These are phyloP conservation scores for Corchorus olitorius DNA, from an alignment of 345 rosid genomes.

Conservation along the genomic window DNA sequence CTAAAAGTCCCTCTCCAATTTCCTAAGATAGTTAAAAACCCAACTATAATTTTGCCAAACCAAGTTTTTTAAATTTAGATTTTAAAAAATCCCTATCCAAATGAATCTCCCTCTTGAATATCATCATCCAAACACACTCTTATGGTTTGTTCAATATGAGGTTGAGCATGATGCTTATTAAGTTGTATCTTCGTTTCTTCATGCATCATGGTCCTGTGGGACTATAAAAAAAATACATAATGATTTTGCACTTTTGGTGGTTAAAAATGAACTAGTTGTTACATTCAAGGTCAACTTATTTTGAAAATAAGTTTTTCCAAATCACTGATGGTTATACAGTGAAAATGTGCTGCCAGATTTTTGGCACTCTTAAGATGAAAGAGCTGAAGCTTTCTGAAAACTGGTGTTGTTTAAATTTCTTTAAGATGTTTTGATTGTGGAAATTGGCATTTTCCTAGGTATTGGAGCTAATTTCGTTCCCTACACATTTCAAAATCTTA, in stretches of 20 bases:
- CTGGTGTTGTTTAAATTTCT: neutral
- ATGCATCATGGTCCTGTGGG: neutral
- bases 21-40: too few relatives aligned
- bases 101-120: too few relatives aligned
- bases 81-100: too few relatives aligned
- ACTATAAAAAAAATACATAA: neutral
- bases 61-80: too few relatives aligned
- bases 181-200: slow-evolving; percentile 5
- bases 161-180: neutral
- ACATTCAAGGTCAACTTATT: neutral
- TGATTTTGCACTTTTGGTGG: too few relatives aligned
- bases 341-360: neutral
- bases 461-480: neutral
- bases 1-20: too few relatives aligned
- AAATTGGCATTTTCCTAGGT: neutral
- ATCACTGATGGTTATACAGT: neutral
- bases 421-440: neutral
- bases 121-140: too few relatives aligned
- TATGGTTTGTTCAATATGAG: neutral
- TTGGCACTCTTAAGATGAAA: too few relatives aligned
- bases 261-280: neutral
- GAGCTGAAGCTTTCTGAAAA: neutral
- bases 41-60: too few relatives aligned
- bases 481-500: neutral
- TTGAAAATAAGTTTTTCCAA: neutral